Conservation (phyloP, 352 stramenopile genomes). For the Pythium sukuiense region DNA sequence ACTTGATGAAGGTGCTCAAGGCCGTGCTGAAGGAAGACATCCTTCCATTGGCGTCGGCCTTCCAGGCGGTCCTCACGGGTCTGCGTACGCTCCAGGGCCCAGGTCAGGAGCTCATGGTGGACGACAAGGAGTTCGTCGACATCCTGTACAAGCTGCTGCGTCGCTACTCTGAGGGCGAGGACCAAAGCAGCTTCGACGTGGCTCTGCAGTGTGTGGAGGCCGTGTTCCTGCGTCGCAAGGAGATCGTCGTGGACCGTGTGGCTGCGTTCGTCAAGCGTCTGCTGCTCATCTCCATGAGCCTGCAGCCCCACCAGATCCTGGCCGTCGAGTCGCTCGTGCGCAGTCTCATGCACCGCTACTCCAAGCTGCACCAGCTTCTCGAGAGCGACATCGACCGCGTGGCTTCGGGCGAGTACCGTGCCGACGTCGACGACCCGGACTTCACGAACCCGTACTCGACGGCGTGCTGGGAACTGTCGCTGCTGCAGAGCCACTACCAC, state of each 20-base stretch:
- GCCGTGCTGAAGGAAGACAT: conserved; percentile 84
- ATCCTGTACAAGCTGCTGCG: conserved; percentile 92
- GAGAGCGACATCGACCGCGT: conserved; percentile 96
- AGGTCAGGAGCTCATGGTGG: conserved; percentile 94
- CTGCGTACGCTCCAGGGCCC: conserved; percentile 93
- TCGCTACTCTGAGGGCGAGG: conserved; percentile 64
- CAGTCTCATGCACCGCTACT: conserved; percentile 90
- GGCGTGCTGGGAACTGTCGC: conserved; percentile 91
- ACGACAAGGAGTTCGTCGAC: conserved; percentile 96
- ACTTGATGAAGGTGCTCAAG: conserved; percentile 96
- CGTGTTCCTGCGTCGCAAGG: conserved; percentile 93
- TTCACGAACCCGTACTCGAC: conserved; percentile 95
- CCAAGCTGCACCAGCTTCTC: conserved; percentile 92
- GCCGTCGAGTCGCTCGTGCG: conserved; percentile 89
- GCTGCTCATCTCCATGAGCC: conserved; percentile 86
- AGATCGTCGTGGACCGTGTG: conserved; percentile 93
- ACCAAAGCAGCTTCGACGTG: conserved; percentile 60
- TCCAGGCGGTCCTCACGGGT: conserved; percentile 91
- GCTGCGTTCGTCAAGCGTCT: conserved; percentile 96
- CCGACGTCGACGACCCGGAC: conserved; percentile 93
- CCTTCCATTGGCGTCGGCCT: conserved; percentile 58
- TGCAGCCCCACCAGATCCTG: conserved; percentile 78
- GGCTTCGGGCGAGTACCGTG: conserved; percentile 90
- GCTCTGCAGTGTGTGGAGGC: conserved; percentile 90
- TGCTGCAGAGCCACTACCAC: conserved; percentile 87